A percentile compares a stretch with the other conserved stretches of the same genome.
Conservation (phyloP, 208 protist genomes). For the Leptomonas pyrrhocoris region DNA sequence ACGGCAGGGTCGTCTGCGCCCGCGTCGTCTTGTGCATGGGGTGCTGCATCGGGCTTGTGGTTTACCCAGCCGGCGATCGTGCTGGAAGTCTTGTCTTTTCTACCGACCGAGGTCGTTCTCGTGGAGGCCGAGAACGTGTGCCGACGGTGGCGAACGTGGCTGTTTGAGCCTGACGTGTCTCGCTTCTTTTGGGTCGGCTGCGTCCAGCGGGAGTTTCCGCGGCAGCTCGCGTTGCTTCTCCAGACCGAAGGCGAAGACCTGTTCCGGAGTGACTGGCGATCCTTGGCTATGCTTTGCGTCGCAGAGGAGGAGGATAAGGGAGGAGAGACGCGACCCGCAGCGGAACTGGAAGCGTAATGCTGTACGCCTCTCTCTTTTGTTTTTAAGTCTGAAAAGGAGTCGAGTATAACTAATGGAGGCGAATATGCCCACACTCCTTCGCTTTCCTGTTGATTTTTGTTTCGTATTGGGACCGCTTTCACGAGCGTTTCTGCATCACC, state of each 20-base stretch:
- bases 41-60: constrained; percentile 5
- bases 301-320: constrained; percentile 25
- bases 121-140: constrained; percentile 68
- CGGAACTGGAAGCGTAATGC: background rate
- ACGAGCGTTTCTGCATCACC: no score
- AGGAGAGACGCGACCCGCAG: background rate
- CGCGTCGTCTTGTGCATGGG: background rate
- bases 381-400: background rate
- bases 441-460: no score
- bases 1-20: background rate
- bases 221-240: constrained; percentile 42
- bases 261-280: constrained; percentile 71
- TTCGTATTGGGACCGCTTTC: no score
- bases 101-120: constrained; percentile 58
- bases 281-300: constrained; percentile 74
- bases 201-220: constrained; percentile 78
- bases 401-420: no score
- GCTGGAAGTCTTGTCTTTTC: constrained; percentile 65
- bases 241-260: constrained; percentile 44
- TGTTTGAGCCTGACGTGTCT: constrained; percentile 47
- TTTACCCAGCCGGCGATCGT: constrained; percentile 44
- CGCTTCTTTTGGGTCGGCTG: constrained; percentile 71
- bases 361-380: background rate
- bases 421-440: no score
- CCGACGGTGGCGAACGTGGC: constrained; percentile 62